Evolutionary conservation across 2,329 filamentous ascomycete genomes (phyloP).

Genomic region (Hymenotorrendiella dingleyae): DNA sequence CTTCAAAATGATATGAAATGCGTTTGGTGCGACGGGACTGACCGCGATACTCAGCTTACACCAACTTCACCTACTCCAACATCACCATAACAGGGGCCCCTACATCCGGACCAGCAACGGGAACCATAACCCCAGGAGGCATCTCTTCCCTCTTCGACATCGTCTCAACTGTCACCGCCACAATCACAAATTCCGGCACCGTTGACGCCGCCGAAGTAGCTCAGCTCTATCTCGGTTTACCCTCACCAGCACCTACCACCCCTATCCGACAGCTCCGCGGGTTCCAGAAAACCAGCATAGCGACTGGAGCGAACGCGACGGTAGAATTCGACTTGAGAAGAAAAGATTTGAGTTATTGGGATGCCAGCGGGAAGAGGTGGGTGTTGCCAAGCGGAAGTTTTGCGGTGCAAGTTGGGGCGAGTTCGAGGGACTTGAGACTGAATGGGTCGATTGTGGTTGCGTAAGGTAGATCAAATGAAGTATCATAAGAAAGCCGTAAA

Average conservation of each 20-base stretch:
- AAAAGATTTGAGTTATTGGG: constrained; percentile 83
- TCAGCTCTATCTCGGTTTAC: constrained; percentile 26
- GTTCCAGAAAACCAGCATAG: constrained; percentile 63
- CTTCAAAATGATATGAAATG: constrained; percentile 32
- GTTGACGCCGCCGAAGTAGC: constrained; percentile 28
- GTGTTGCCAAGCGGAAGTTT: not conserved
- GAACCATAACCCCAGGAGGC: constrained; percentile 34
- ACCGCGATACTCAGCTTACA: not conserved
- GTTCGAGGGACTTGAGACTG: not conserved
- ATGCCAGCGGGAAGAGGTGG: constrained; percentile 36
- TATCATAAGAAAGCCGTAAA: too few species aligned
- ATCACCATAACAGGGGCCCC: constrained; percentile 8
- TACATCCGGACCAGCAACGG: not conserved
- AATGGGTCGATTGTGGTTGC: not conserved
- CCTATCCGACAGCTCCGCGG: constrained; percentile 58
- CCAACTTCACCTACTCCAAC: constrained; percentile 3
- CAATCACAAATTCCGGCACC: constrained; percentile 46
- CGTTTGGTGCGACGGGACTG: too few species aligned
- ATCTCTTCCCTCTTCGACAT: constrained; percentile 50
- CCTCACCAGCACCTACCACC: constrained; percentile 39
- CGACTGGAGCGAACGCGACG: constrained; percentile 56
- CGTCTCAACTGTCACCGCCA: constrained; percentile 42
- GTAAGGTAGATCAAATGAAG: too few species aligned
- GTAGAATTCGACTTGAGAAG: constrained; percentile 67
- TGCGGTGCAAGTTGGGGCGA: not conserved